Percentiles rank a stretch among this genome's conserved stretches.
Conservation (phyloP, 2,329 filamentous ascomycete species). For the Emergomyces orientalis region DNA sequence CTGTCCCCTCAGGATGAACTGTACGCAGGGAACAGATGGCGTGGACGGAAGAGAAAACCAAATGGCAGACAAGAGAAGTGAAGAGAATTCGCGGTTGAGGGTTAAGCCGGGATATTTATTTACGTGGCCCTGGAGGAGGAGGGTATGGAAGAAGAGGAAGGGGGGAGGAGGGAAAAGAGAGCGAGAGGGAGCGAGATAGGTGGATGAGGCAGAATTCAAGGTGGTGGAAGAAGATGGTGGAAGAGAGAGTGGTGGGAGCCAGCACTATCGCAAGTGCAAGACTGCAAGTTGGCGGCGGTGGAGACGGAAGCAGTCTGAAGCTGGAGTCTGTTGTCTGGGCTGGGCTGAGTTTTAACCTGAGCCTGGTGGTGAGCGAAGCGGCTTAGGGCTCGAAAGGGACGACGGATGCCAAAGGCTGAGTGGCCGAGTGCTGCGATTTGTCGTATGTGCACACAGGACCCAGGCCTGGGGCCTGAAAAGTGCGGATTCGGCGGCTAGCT, state of each 20-base stretch:
- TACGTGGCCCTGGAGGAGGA: neutral
- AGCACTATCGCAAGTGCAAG: neutral
- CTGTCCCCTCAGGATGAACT: slow-evolving; percentile 25
- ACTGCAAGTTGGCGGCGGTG: neutral
- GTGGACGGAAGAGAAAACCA: slow-evolving; percentile 13
- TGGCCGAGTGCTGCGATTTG: neutral
- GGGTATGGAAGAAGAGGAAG: neutral
- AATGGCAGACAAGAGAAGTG: slow-evolving; percentile 15
- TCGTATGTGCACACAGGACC: neutral
- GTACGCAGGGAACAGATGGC: slow-evolving; percentile 22
- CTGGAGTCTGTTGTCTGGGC: neutral
- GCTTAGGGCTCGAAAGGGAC: neutral
- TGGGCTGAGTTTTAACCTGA: slow-evolving; percentile 2
- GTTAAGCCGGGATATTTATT: neutral
- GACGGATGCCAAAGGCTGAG: neutral
- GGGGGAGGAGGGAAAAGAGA: slow-evolving; percentile 1
- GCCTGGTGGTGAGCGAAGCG: neutral
- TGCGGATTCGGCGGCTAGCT: neutral
- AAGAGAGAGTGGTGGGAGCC: neutral
- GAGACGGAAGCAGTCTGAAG: neutral
- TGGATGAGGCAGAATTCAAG: no score
- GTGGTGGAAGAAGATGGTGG: neutral
- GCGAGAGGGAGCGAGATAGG: slow-evolving; percentile 3
- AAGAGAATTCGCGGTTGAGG: slow-evolving; percentile 11
- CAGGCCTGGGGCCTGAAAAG: neutral